Evolutionary conservation across 495 filamentous ascomycete species (phyloP).

Genomic region (Cercophora sp.): DNA sequence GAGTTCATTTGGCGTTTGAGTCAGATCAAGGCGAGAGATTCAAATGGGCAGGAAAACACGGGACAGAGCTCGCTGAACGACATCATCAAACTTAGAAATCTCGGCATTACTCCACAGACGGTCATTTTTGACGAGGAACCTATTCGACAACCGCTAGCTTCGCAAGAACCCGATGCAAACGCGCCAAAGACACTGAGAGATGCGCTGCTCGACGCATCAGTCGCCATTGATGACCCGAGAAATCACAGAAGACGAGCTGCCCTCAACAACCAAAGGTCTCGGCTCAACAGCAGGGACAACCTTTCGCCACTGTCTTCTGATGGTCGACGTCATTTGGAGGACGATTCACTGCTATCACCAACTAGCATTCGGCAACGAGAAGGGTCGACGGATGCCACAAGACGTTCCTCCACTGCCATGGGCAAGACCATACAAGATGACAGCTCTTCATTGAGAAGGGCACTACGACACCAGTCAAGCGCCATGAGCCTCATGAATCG

Average conservation of each 20-base stretch:
- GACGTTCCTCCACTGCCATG: constrained; percentile 25
- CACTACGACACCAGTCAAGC: constrained; percentile 62
- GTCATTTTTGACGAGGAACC: constrained; percentile 81
- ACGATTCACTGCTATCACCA: constrained; percentile 24
- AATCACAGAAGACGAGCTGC: constrained; percentile 55
- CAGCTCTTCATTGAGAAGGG: constrained; percentile 36
- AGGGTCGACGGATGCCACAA: constrained; percentile 26
- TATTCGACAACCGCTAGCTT: constrained; percentile 22
- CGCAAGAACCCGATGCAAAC: constrained; percentile 28
- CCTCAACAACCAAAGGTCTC: constrained; percentile 48
- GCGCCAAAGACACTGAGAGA: constrained; percentile 78
- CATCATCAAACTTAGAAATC: constrained; percentile 64
- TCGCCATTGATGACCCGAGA: constrained; percentile 70
- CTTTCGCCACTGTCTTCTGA: constrained; percentile 35
- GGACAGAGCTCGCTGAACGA: constrained; percentile 49
- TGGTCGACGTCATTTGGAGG: constrained; percentile 26
- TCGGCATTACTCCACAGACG: constrained; percentile 76
- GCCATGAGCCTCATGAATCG: constrained; percentile 79
- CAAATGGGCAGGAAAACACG: constrained; percentile 25
- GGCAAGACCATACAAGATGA: constrained; percentile 35
- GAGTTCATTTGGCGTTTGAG: constrained; percentile 92
- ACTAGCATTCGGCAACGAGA: constrained; percentile 16
- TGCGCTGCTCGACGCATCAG: constrained; percentile 87
- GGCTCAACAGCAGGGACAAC: constrained; percentile 38
- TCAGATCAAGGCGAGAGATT: constrained; percentile 60